A percentile compares a stretch with the other conserved stretches of the same genome.
Evolutionary conservation across 441 rosid genomes (phyloP).

Genomic region (Populus hybrid): DNA sequence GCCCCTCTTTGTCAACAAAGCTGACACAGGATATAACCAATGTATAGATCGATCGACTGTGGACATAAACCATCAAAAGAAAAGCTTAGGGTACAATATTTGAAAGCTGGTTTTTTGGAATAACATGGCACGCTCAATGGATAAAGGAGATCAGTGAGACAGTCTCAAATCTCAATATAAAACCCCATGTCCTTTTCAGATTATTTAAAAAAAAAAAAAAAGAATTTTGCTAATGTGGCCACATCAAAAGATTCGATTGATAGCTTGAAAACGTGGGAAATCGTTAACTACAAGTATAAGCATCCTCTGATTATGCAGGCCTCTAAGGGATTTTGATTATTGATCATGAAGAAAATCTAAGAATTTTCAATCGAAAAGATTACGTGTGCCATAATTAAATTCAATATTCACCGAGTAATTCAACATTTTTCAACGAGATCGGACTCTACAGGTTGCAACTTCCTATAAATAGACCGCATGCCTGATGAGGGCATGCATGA

Average conservation of each 20-base stretch:
- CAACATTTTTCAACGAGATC: too few relatives aligned
- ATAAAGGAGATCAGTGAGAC: conserved; percentile 19
- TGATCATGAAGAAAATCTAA: too few relatives aligned
- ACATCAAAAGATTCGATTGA: conserved; percentile 57
- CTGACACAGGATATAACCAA: not conserved
- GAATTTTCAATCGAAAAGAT: too few relatives aligned
- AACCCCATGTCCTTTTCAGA: conserved; percentile 44
- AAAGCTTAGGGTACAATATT: too few relatives aligned
- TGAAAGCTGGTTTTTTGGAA: conserved; percentile 20
- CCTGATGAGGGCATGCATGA: too few relatives aligned
- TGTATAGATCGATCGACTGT: too few relatives aligned
- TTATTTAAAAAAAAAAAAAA: not conserved
- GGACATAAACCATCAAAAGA: not conserved
- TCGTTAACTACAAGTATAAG: conserved; percentile 75
- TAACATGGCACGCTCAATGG: conserved; percentile 17
- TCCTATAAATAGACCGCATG: too few relatives aligned
- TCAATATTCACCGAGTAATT: too few relatives aligned
- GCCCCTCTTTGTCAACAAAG: not conserved
- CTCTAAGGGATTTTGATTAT: not conserved
- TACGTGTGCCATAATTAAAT: too few relatives aligned
- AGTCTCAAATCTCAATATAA: conserved; percentile 8
- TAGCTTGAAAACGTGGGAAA: conserved; percentile 65
- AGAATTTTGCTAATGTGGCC: conserved; percentile 7
- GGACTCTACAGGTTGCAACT: too few relatives aligned
- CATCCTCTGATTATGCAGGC: conserved; percentile 38